Base-by-base conservation (phyloP, 1,284 basidiomycete species). In the Anthracocystis panici-leucophaei region DNA sequence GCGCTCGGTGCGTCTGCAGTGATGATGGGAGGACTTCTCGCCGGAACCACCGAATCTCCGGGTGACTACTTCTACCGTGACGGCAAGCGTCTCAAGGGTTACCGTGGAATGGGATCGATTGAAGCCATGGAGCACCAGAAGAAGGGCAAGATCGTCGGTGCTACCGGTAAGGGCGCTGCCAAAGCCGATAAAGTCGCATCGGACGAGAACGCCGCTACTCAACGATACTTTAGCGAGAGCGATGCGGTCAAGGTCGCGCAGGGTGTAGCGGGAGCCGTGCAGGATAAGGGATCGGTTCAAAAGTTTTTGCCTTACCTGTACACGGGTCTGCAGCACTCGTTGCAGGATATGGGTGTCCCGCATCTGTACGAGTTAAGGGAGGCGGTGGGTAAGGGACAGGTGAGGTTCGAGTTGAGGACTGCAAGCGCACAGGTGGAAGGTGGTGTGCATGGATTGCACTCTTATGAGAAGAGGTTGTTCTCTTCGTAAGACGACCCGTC, bases 1-100 rank as follows among this genome's bases (percentile, higher is more conserved):
- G 89, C 94, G 5, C 90, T 99, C 27, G 96, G 96, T 65, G 96
- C 96, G 6, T 91, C 92, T 27, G 95, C 94, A 8, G 95, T 98
- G 70, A 99, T 99, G 96, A 98, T 99, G 96, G 96, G 96, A 57
- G 93, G 95, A 25, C 87, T 99, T 60, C 89, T 99, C 29, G 97
- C 96, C 18, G 96, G 97, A 38, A 98, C 96, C 48, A 92, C 94
- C 73, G 96, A 99, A 86, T 94, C 95, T 0, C 96, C 97, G 0
- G 97, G 97, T 79, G 95, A 98, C 87, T 99, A 97, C 89, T 98
- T 96, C 86, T 97, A 96, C 87, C 94, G 97, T 85, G 95, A 98
- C 81, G 96, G 96, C 79, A 96, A 97, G 89, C 91, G 97, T 50
- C 93, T 99, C 85, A 99, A 99, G 89, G 91, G 95, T 42, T 99